Base-by-base conservation (phyloP, 345 rosid genomes). In the Erodium maritimum region DNA sequence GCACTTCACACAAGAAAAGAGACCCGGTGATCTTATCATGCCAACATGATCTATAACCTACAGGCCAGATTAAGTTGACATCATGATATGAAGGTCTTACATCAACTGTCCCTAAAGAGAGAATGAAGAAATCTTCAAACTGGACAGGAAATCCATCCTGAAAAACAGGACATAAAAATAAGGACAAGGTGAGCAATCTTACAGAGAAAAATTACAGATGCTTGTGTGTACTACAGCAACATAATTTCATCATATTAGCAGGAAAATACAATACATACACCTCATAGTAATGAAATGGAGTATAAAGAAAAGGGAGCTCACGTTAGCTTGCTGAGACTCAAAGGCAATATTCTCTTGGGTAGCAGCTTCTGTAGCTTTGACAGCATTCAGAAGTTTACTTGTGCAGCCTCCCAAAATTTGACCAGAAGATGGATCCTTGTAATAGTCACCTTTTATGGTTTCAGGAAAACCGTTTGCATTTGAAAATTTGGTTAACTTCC, bases 11-110 rank as follows among this genome's bases (percentile, higher is more conserved):
- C 22, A 78, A 62, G 62, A 93, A 87, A 63, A 93, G 74, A 9
- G 99, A 93, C 61, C 95, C 88, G n/a, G 96, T 93, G 71, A 85
- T 71, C 69, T 81, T 89, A 72, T 93, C 99, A 74, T 93, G 99
- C 99, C 99, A 93, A 76, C 91, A 93, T 52, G 95, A 87, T 67
- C 79, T 83, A 71, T 77, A 93, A 24, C 99, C 94, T 72, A 89
- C 64, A 42, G 99, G 99, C 73, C 74, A 87, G 61, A 87, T 83
- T 70, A 68, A 54, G 67, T 71, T 71, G 55, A 52, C 75, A 69
- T 73, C 73, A 71, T 93, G 99, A 77, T 89, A 93, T 34, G 85
- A 67, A 70, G 89, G 88, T 65, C 95, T 93, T 65, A 17, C 57
- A 68, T 93, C 95, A 62, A 89, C 72, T 68, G 61, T 66, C 60